Conservation (phyloP, 352 stramenopile species). For the Phytophthora kernoviae region DNA sequence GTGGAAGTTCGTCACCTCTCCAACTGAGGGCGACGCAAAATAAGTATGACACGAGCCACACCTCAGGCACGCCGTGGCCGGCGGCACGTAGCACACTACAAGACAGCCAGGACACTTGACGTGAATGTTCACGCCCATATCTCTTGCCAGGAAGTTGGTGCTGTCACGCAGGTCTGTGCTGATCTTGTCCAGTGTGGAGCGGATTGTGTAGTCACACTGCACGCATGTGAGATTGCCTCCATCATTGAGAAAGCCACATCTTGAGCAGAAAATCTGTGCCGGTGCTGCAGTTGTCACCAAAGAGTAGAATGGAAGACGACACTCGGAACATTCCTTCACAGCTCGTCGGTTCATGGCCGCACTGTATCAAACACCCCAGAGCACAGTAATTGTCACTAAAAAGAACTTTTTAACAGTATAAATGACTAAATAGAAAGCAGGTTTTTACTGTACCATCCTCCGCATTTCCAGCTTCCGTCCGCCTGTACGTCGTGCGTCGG, state of each 20-base stretch:
- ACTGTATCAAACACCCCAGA: constrained; percentile 24
- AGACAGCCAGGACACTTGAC: constrained; percentile 84
- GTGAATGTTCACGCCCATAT: constrained; percentile 87
- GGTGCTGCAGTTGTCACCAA: constrained; percentile 67
- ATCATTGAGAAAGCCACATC: constrained; percentile 79
- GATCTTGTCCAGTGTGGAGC: constrained; percentile 80
- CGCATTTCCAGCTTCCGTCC: constrained; percentile 77
- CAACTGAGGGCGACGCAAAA: constrained; percentile 80
- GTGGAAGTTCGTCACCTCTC: constrained; percentile 86
- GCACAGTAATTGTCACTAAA: background rate
- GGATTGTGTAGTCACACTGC: constrained; percentile 76
- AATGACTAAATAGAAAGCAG: background rate
- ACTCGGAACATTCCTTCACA: constrained; percentile 64
- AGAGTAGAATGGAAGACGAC: constrained; percentile 65
- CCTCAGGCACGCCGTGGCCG: constrained; percentile 75
- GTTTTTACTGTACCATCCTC: constrained; percentile 52
- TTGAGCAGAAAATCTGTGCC: constrained; percentile 78
- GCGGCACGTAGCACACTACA: constrained; percentile 74
- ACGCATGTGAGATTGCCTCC: constrained; percentile 69
- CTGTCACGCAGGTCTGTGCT: constrained; percentile 73
- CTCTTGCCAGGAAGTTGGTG: constrained; percentile 77
- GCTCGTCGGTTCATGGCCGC: constrained; percentile 62
- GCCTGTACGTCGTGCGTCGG: constrained; percentile 70
- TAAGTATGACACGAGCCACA: constrained; percentile 84
- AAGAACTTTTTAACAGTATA: background rate